phyloP scores from a whole-genome alignment of 345 rosid genomes.

The Euclidium syriacum region DNA sequence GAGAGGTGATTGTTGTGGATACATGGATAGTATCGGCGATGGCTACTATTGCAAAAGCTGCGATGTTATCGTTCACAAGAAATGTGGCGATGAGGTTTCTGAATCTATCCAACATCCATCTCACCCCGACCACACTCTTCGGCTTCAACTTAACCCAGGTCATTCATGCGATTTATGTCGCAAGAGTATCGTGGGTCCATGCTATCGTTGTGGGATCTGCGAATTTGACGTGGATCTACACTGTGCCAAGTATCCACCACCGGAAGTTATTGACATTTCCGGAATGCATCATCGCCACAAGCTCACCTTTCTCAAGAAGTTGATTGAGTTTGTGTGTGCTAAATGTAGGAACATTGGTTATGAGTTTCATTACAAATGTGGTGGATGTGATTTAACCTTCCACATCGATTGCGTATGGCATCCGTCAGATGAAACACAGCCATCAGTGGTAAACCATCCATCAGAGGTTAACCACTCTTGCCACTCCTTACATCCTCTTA shows the following conservation, averaged over 20 bases:
- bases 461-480: too few species aligned
- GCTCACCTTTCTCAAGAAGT: background rate
- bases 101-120: background rate
- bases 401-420: background rate
- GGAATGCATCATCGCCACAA: background rate
- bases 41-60: background rate
- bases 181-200: rapidly evolving
- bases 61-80: background rate
- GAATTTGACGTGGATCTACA: background rate
- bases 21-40: background rate
- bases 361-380: background rate
- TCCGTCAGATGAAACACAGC: background rate
- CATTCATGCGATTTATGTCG: background rate
- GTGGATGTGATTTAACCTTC: background rate
- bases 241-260: slow-evolving; percentile 3
- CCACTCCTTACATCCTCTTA: background rate
- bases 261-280: background rate
- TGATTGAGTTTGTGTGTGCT: background rate
- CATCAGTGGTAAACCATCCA: background rate
- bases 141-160: background rate
- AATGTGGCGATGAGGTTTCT: background rate
- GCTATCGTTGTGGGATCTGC: background rate
- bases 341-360: background rate
- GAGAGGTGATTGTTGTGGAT: background rate
- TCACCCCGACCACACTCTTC: background rate